Percentiles rank a stretch among this genome's conserved stretches.
phyloP scores from a whole-genome alignment of 805 yeast species.

The Cyberlindnera nakhonratchasimensis region DNA sequence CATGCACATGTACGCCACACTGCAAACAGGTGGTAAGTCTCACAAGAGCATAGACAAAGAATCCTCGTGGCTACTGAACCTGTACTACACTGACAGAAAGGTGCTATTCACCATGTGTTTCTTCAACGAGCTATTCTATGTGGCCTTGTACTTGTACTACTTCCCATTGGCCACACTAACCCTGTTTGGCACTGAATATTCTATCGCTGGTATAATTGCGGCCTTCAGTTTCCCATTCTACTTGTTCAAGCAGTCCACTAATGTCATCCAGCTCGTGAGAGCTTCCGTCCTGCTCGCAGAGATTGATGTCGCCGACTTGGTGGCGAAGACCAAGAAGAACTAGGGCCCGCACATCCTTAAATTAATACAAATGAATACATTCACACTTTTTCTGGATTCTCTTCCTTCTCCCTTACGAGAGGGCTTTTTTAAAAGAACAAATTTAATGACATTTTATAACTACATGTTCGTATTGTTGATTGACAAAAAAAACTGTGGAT shows the following conservation, averaged over 20 bases:
- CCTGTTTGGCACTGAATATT: constrained; percentile 36
- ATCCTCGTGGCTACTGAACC: constrained; percentile 65
- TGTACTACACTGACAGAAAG: constrained; percentile 82
- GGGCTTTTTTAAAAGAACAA: too few relatives aligned
- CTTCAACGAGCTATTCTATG: constrained; percentile 88
- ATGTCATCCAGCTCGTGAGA: constrained; percentile 80
- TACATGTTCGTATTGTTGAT: not conserved
- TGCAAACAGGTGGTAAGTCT: constrained; percentile 70
- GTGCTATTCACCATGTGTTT: constrained; percentile 89
- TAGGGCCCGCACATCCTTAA: not conserved
- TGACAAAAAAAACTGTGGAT: too few relatives aligned
- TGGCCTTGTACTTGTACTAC: constrained; percentile 77
- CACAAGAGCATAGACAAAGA: constrained; percentile 81
- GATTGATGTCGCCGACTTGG: constrained; percentile 49
- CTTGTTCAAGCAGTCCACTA: constrained; percentile 85
- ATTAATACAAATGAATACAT: not conserved
- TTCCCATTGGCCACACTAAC: constrained; percentile 39
- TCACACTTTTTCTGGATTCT: not conserved
- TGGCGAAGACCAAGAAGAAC: constrained; percentile 20
- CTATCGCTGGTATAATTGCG: constrained; percentile 58
- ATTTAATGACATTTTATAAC: not conserved
- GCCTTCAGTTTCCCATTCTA: constrained; percentile 77
- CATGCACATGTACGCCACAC: constrained; percentile 97
- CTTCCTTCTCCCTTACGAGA: too few relatives aligned
- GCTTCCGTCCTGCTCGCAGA: constrained; percentile 82